These are phyloP conservation scores for Saprolegnia parasitica DNA, from an alignment of 352 stramenopile genomes.

Conservation along the genomic window DNA sequence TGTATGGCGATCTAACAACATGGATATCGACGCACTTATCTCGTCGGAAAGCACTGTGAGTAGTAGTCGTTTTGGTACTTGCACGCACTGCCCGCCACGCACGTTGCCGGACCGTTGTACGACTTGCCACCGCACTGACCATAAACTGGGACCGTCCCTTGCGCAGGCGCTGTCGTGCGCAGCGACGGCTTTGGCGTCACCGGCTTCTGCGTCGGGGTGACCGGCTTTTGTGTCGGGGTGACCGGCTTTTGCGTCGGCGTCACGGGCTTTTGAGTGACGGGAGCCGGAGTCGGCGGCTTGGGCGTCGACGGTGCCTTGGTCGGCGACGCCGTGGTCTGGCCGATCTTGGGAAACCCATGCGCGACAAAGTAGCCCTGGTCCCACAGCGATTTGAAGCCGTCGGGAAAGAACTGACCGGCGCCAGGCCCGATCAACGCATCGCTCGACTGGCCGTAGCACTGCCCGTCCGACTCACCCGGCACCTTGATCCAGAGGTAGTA, in stretches of 20 bases:
- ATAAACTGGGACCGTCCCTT: background rate
- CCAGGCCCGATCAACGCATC: constrained; percentile 45
- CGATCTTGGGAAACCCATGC: constrained; percentile 5
- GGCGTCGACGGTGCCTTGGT: background rate
- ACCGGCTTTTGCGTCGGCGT: background rate
- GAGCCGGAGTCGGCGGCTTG: no score
- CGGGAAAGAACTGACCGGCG: constrained; percentile 47
- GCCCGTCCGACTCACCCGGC: constrained; percentile 44
- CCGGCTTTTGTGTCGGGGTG: background rate
- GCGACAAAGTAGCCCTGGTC: constrained; percentile 41
- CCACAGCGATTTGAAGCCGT: constrained; percentile 54
- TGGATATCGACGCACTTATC: background rate
- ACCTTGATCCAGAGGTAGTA: constrained; percentile 48
- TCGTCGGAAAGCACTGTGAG: constrained; percentile 10
- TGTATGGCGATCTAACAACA: no score
- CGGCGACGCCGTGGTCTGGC: background rate
- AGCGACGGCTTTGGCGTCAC: background rate
- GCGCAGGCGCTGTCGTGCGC: background rate
- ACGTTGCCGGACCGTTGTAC: background rate
- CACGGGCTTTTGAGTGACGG: no score
- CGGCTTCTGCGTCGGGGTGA: background rate
- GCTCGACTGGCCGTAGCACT: constrained; percentile 38
- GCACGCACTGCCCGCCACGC: constrained; percentile 19
- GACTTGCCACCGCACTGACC: constrained; percentile 17
- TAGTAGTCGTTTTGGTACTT: constrained; percentile 1